Base-by-base conservation (phyloP, 139 green algal species). In the Tetradesmus obliquus region DNA sequence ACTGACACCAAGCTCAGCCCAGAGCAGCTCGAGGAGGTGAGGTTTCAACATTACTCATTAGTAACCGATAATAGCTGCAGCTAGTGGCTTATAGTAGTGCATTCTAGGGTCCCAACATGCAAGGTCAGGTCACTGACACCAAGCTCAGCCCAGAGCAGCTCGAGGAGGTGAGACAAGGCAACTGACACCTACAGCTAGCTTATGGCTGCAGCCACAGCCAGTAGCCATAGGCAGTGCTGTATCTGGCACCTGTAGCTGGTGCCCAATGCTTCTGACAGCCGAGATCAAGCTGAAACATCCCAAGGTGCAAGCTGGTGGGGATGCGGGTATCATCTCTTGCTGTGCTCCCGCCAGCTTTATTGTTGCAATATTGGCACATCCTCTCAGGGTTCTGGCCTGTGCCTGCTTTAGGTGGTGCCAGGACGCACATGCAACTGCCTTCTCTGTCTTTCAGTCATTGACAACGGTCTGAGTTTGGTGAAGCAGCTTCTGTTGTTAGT, bases 1-100 rank as follows among this genome's bases (percentile, higher is more conserved):
- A 82, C n/a, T 15, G 74, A 82, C n/a, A 82, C 74, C 74, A 82
- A 82, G 74, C 24, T 82, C 7, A 20, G 22, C 2, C n/a, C n/a
- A 53, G 74, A 82, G 74, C 74, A 82, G 74, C 74, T 82, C 1
- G 74, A 82, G 24, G 74, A 82, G 74, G 74, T 82, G 74, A 20
- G 74, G 17, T 79, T 22, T 32, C 4, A 79, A 32, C 6, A n/a
- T 22, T 22, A 79, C 20, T 7, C 15, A n/a, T 22, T 32, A 79
- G 10, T n/a, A 22, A 79, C 69, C 10, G 19, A 12, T 79, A 22
- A 72, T 19, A 19, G 60, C 60, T 19, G 60, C 60, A 72, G 60
- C 10, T 13, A 72, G 60, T 13, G 12, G 60, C 12, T 10, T 72
- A 13, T 13, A 72, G 60, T 13, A 72, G 10, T 10, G 12, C 10